Evolutionary conservation across 2,329 filamentous ascomycete genomes (phyloP), one percentile per base, ranked within the genome.

Genomic region (Cadophora sp.): DNA sequence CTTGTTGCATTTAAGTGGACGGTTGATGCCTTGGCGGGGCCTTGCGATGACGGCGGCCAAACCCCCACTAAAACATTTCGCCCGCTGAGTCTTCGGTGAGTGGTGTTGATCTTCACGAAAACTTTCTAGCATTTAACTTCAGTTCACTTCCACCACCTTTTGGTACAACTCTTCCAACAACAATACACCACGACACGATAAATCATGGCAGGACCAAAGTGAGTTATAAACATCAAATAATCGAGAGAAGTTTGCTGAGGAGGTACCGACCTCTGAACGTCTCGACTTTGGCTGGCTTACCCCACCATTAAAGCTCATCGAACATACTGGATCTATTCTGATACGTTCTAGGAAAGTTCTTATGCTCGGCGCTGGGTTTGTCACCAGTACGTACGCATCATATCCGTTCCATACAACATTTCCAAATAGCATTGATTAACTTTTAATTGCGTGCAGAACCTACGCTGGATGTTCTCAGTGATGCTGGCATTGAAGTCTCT

Each of bases 381-480:
- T 86, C 68, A 86, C 86, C 40, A 80, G 83, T 66, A 19, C 6
- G 40, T 43, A 43, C 14, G 1, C 1, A 16, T 19, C 14, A 34
- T 3, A 43, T 19, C 40, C 16, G 16, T 43, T 4, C 14, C 40
- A 16, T 16, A 16, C 16, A 43, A 19, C 16, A 3, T 19, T 43
- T 14, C 6, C 11, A 16, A 16, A 16, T 16, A 19, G 40, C 40
- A 43, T 16, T 43, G 2, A 6, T 14, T 43, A 6, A 43, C 16
- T 43, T 3, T 14, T 3, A 1, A 16, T 43, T 43, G 40, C 16
- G 6, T 43, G 6, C 40, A 43, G 40, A 43, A 14, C 86, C 87
- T n/a, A 87, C 85, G 59, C 83, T 86, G 64, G 85, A 89, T 75
- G 82, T 88, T 72, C 82, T 89, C 64, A 82, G 82, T 78, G 83